Percentiles rank a stretch among this genome's conserved stretches.
phyloP scores from a whole-genome alignment of 441 rosid species.

The Melastoma candidum region DNA sequence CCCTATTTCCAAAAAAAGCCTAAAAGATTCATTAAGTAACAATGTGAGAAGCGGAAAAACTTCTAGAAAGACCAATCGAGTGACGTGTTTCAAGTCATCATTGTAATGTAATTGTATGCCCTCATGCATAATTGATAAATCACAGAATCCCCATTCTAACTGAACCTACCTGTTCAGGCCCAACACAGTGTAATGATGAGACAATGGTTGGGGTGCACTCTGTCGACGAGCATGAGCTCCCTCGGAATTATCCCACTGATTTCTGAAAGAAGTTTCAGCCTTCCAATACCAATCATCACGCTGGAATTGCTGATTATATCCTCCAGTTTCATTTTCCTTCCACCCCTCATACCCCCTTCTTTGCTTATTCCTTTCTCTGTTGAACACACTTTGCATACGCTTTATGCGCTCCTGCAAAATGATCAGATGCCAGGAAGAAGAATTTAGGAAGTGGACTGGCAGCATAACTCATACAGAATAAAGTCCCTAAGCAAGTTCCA shows the following conservation, averaged over 20 bases:
- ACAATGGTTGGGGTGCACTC: conserved; percentile 48
- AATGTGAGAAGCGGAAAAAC: no score
- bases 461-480: no score
- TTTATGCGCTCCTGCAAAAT: conserved; percentile 76
- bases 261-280: conserved; percentile 50
- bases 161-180: conserved; percentile 76
- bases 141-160: background rate
- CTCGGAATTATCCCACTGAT: conserved; percentile 48
- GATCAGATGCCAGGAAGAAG: background rate
- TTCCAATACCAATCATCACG: conserved; percentile 99
- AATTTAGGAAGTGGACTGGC: background rate
- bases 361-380: conserved; percentile 71
- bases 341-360: conserved; percentile 71
- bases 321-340: conserved; percentile 60
- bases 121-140: no score
- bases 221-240: conserved; percentile 38
- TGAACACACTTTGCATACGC: conserved; percentile 94
- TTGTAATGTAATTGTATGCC: no score
- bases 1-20: no score
- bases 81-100: no score
- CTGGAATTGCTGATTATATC: conserved; percentile 79
- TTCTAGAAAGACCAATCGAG: no score
- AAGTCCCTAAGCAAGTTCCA: no score
- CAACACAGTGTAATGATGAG: conserved; percentile 86
- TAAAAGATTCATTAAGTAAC: no score